A percentile compares a stretch with the other conserved stretches of the same genome.
phyloP scores from a whole-genome alignment of 2,329 filamentous ascomycete species.

The Penicillium frequentans region DNA sequence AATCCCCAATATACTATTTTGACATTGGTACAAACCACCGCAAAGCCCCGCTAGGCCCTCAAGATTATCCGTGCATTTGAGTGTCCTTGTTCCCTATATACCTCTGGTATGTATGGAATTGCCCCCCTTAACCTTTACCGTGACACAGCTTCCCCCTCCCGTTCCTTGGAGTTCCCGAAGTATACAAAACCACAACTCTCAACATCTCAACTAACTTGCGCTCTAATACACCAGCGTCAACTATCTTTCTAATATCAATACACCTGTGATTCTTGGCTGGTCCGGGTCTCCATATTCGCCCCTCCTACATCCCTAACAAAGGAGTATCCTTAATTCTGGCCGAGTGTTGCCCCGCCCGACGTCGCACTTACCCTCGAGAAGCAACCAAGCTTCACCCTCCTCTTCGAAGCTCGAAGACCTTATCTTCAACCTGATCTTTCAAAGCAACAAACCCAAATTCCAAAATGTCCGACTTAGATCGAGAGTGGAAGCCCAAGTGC shows the following conservation, averaged over 20 bases:
- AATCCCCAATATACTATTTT: neutral
- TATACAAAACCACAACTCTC: neutral
- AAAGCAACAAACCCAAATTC: neutral
- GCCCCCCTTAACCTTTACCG: neutral
- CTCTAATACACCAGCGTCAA: neutral
- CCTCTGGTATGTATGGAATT: neutral
- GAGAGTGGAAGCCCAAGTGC: constrained; percentile 76
- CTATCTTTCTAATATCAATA: neutral
- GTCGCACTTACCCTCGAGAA: constrained; percentile 9
- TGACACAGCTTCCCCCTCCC: constrained; percentile 2
- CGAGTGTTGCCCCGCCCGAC: constrained; percentile 9
- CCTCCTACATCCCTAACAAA: neutral
- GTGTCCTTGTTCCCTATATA: neutral
- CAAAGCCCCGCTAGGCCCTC: neutral
- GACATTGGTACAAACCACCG: neutral
- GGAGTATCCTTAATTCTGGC: constrained; percentile 10
- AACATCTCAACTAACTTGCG: neutral
- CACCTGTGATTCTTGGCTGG: constrained; percentile 23
- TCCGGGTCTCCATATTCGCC: constrained; percentile 23
- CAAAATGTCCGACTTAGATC: constrained; percentile 63
- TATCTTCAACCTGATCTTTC: neutral
- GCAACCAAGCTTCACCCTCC: neutral
- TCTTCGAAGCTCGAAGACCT: neutral
- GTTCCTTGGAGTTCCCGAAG: constrained; percentile 6
- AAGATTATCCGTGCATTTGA: neutral